Conservation (phyloP, 306 rosid genomes). For the Datisca glomerata region DNA sequence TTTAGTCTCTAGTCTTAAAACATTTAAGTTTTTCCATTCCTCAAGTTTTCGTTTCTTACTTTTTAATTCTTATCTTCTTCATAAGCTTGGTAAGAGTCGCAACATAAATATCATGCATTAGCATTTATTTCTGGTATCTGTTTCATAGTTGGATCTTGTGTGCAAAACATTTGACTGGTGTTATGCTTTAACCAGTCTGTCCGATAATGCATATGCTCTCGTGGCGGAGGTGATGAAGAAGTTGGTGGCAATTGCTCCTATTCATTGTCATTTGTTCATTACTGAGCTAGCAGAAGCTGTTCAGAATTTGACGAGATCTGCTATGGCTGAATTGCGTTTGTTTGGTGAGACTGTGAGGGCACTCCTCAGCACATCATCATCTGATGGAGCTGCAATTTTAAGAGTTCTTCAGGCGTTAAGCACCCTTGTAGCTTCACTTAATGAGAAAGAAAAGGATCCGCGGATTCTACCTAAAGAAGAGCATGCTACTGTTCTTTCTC, state of each 20-base stretch:
- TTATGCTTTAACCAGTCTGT: conserved; percentile 51
- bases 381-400: conserved; percentile 90
- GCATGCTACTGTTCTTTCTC: conserved; percentile 44
- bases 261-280: conserved; percentile 72
- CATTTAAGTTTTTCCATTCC: no score
- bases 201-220: conserved; percentile 80
- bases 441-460: conserved; percentile 48
- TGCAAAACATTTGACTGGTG: conserved; percentile 3
- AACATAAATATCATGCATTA: no score
- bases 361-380: conserved; percentile 68
- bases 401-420: conserved; percentile 94
- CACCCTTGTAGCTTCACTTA: conserved; percentile 56
- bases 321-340: conserved; percentile 59
- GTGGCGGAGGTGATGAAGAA: conserved; percentile 93
- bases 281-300: conserved; percentile 75
- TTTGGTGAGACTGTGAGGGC: conserved; percentile 70
- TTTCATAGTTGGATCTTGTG: neutral
- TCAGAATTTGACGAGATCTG: conserved; percentile 67
- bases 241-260: conserved; percentile 75
- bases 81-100: no score
- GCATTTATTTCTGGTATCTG: no score
- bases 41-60: no score
- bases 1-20: no score
- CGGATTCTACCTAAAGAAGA: conserved; percentile 25
- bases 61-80: no score